phyloP scores from a whole-genome alignment of 768 basidiomycete species.

The Cystofilobasidium macerans region DNA sequence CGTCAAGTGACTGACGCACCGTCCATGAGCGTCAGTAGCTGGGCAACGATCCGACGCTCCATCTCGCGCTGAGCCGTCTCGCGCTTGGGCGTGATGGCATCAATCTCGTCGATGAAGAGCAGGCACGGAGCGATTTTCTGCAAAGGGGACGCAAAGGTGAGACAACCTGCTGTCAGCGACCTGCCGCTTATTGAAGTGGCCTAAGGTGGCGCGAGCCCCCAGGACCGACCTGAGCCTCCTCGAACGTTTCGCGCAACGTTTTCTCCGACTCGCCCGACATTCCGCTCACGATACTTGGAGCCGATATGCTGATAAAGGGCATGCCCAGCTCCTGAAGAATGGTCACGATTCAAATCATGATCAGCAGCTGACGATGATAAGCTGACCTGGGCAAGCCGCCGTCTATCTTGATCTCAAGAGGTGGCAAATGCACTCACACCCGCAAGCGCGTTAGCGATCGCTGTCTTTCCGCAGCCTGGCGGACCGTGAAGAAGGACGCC shows the following conservation, averaged over 20 bases:
- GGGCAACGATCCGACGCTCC: conserved; percentile 94
- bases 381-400: too few relatives aligned
- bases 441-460: conserved; percentile 86
- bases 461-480: conserved; percentile 92
- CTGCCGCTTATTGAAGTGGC: neutral
- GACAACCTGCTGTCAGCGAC: too few relatives aligned
- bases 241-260: conserved; percentile 87
- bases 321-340: conserved; percentile 68
- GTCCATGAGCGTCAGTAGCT: conserved; percentile 97
- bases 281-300: conserved; percentile 89
- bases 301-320: conserved; percentile 88
- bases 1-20: conserved; percentile 44
- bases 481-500: conserved; percentile 91
- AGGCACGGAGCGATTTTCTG: conserved; percentile 84
- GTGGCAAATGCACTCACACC: conserved; percentile 60
- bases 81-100: conserved; percentile 92
- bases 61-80: conserved; percentile 97
- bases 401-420: neutral
- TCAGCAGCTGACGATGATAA: too few relatives aligned
- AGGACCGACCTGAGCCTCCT: conserved; percentile 74
- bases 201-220: too few relatives aligned
- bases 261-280: conserved; percentile 99
- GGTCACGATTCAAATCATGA: neutral
- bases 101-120: conserved; percentile 94
- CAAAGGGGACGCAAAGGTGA: neutral